Evolutionary conservation across 768 basidiomycete genomes (phyloP).

Genomic region (Mycena latifolia): DNA sequence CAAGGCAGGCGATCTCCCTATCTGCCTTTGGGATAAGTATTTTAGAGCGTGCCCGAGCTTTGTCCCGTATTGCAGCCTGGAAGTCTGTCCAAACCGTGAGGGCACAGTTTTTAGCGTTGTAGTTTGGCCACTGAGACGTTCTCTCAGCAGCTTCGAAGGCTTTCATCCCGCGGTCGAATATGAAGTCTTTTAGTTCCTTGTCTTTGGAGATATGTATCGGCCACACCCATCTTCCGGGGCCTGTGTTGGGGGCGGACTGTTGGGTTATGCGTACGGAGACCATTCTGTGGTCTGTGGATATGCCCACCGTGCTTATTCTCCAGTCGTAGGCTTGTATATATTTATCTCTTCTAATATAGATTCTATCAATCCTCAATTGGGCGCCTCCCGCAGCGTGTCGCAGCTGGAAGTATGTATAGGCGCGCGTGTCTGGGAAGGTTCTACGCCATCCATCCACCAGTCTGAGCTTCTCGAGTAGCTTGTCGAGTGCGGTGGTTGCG

Average conservation of each 20-base stretch:
- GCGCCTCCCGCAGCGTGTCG: background rate
- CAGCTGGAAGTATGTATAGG: conserved; percentile 45
- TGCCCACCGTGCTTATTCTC: conserved; percentile 30
- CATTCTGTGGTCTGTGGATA: conserved; percentile 12
- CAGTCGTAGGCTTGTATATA: conserved; percentile 42
- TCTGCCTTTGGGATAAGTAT: too few relatives aligned
- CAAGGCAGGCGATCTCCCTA: too few relatives aligned
- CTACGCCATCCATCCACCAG: conserved; percentile 50
- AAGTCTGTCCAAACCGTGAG: background rate
- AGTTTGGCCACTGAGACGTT: background rate
- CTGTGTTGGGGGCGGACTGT: conserved; percentile 40
- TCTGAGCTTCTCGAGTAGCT: conserved; percentile 34
- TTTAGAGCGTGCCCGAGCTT: too few relatives aligned
- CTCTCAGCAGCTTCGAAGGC: background rate
- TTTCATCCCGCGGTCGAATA: background rate
- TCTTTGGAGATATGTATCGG: conserved; percentile 39
- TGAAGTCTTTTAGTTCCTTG: conserved; percentile 1
- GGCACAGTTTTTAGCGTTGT: background rate
- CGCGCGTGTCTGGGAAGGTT: conserved; percentile 34
- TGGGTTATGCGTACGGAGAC: background rate
- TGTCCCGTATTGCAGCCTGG: too few relatives aligned
- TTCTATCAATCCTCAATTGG: conserved; percentile 49
- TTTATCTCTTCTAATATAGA: conserved; percentile 1
- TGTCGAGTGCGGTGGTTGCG: conserved; percentile 32
- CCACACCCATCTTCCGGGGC: conserved; percentile 48